Evolutionary conservation across 2,329 filamentous ascomycete genomes (phyloP), one percentile per base, ranked within the genome.

Genomic region (Pseudogymnoascus sp.): DNA sequence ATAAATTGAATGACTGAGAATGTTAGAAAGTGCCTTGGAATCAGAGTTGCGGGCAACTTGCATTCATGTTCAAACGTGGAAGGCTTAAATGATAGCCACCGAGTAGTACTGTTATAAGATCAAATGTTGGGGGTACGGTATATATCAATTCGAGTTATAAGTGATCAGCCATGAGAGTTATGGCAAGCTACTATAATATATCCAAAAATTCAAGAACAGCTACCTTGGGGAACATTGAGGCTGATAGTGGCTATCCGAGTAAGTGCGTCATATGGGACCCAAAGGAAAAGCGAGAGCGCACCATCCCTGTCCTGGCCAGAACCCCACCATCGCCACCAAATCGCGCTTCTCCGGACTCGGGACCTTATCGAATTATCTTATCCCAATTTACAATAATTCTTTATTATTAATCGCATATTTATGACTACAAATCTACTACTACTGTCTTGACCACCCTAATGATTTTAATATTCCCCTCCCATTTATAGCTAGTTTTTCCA

Each of bases 1-100:
- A 84, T 12, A 76, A 69, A 61, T 79, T 77, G 66, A 81, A 74
- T 62, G 58, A 59, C 58, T 59, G 36, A 21, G 5, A 1, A 27
- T 6, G 29, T 55, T 55, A 55, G 48, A 33, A 55, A 12, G 29
- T 3, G 48, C 48, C 4, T 55, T 9, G 33, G 21, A 15, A 55
- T 12, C 29, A 8, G 18, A 33, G 48, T n/a, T 18, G 29, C 18
- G 13, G 48, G 29, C n/a, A 55, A 55, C 48, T 18, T 55, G 29
- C 48, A 33, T 55, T 55, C 48, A 55, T 55, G 48, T 18, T 33
- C 29, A 33, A 33, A 18, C 10, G 48, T 55, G 29, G 15, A 3
- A 33, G 48, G 29, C 33, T 55, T 55, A 15, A n/a, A 10, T 15
- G 29, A 7, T 18, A 7, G 29, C 29, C 31, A 21, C 21, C 9